Conservation (phyloP, 768 basidiomycete genomes). For the Lepiota brunneoincarnata region DNA sequence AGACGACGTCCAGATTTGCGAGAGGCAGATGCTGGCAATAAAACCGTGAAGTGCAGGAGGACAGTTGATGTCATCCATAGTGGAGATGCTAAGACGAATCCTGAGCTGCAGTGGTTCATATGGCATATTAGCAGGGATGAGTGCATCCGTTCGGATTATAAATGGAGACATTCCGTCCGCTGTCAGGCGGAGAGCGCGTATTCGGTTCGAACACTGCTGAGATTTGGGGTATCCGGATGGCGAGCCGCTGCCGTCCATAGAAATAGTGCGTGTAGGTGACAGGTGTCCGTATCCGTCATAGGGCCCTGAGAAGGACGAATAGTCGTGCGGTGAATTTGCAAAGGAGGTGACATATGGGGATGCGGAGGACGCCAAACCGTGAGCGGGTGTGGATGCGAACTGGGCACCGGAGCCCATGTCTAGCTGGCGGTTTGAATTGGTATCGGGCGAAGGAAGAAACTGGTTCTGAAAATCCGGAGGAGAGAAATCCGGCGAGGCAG, state of each 20-base stretch:
- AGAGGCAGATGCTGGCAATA: conserved; percentile 52
- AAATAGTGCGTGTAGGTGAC: conserved; percentile 1
- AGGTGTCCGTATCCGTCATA: conserved; percentile 7
- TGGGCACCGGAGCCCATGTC: conserved; percentile 4
- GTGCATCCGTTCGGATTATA: conserved; percentile 54
- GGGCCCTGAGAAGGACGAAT: conserved; percentile 1
- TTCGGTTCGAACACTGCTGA: conserved; percentile 24
- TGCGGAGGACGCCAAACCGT: neutral
- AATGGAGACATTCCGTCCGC: conserved; percentile 71
- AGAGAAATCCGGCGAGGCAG: conserved; percentile 45
- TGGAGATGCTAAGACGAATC: conserved; percentile 55
- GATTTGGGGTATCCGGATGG: conserved; percentile 13
- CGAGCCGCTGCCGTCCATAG: conserved; percentile 38
- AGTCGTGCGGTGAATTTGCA: neutral
- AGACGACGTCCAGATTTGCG: conserved; percentile 46
- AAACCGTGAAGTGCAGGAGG: conserved; percentile 65
- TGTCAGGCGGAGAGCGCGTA: conserved; percentile 48
- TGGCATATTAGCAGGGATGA: conserved; percentile 22
- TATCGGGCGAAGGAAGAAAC: conserved; percentile 44
- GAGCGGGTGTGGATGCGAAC: neutral
- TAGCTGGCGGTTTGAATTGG: conserved; percentile 24
- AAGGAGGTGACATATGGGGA: conserved; percentile 6
- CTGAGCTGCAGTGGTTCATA: conserved; percentile 35
- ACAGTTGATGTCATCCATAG: conserved; percentile 49
- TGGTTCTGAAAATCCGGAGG: conserved; percentile 42